Evolutionary conservation across 495 filamentous ascomycete genomes (phyloP).

Genomic region (Cenococcum geophilum): DNA sequence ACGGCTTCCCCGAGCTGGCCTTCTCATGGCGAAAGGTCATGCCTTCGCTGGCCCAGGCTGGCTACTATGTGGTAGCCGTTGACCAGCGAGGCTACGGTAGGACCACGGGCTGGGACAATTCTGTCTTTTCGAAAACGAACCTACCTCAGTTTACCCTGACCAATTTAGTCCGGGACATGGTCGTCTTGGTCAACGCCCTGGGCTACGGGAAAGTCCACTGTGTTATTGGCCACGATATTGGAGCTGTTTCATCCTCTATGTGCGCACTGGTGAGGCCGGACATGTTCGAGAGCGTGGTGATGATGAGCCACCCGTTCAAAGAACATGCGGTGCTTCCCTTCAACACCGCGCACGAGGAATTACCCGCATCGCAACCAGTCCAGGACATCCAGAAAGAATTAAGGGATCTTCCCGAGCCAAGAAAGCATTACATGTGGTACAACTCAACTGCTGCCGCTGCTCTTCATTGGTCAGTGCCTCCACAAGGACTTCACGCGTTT

Average conservation of each 20-base stretch:
- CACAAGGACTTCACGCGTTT: conserved; percentile 51
- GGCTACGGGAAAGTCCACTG: conserved; percentile 54
- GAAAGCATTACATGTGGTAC: conserved; percentile 68
- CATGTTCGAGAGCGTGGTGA: conserved; percentile 50
- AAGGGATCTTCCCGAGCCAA: conserved; percentile 44
- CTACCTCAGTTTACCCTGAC: conserved; percentile 53
- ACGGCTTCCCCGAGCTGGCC: conserved; percentile 63
- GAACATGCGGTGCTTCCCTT: conserved; percentile 48
- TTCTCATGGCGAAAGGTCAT: conserved; percentile 64
- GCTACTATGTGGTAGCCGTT: conserved; percentile 58
- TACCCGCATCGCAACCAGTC: conserved; percentile 1
- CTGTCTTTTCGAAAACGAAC: conserved; percentile 48
- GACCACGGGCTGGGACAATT: conserved; percentile 55
- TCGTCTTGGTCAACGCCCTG: conserved; percentile 54
- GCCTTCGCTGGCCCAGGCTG: conserved; percentile 48
- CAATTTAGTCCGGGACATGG: conserved; percentile 55
- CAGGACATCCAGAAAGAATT: conserved; percentile 52
- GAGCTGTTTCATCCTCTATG: conserved; percentile 52
- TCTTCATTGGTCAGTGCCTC: conserved; percentile 52
- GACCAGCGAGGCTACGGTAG: conserved; percentile 67
- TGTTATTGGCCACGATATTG: conserved; percentile 64
- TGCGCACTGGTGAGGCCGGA: conserved; percentile 59
- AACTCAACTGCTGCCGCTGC: conserved; percentile 54
- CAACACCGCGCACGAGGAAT: conserved; percentile 40
- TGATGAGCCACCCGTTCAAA: conserved; percentile 55